These are phyloP conservation scores for Pseudopyrenochaeta lycopersici DNA, from an alignment of 2,329 filamentous ascomycete species.

Conservation along the genomic window DNA sequence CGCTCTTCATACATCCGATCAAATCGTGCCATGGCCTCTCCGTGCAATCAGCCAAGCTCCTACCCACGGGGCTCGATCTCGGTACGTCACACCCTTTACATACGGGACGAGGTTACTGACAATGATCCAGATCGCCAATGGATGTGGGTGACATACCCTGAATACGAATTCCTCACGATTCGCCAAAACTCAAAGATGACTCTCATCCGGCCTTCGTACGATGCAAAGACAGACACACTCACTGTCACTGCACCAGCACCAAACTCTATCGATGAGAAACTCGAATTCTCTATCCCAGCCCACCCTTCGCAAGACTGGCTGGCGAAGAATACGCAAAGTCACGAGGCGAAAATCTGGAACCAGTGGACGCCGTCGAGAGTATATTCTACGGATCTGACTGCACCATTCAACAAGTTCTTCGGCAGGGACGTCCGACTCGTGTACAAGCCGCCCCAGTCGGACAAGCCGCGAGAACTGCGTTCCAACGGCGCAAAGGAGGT, in stretches of 20 bases:
- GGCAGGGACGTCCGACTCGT: constrained; percentile 64
- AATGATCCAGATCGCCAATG: constrained; percentile 65
- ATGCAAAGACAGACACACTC: constrained; percentile 56
- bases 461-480: constrained; percentile 60
- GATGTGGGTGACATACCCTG: constrained; percentile 69
- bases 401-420: constrained; percentile 65
- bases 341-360: constrained; percentile 66
- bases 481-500: constrained; percentile 65
- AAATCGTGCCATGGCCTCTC: constrained; percentile 72
- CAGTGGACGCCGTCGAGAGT: constrained; percentile 65
- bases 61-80: constrained; percentile 66
- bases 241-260: constrained; percentile 58
- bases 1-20: constrained; percentile 69
- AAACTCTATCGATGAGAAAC: constrained; percentile 39
- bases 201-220: constrained; percentile 65
- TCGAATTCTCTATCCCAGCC: constrained; percentile 62
- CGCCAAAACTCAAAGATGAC: constrained; percentile 70
- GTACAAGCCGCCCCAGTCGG: constrained; percentile 65
- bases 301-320: constrained; percentile 65
- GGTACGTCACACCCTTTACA: constrained; percentile 24
- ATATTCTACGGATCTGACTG: constrained; percentile 62
- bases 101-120: too few species aligned
- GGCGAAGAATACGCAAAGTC: constrained; percentile 59
- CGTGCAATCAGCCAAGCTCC: constrained; percentile 60
- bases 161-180: constrained; percentile 69